These are phyloP conservation scores for Podospora bellae-mahoneyi DNA, from an alignment of 495 filamentous ascomycete genomes.

Conservation along the genomic window DNA sequence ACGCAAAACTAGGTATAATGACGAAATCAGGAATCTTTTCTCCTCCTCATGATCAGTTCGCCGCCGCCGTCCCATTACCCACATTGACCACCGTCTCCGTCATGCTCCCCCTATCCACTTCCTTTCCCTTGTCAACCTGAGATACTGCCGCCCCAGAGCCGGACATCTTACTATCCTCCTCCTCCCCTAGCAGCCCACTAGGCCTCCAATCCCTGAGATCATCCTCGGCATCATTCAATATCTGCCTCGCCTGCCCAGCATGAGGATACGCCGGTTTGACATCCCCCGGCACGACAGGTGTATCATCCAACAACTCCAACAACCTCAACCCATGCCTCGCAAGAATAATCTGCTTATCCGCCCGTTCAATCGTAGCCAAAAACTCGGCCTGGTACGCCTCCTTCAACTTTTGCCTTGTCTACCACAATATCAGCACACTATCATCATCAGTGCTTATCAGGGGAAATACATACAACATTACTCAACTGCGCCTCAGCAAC, in stretches of 20 bases:
- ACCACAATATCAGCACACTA: constrained; percentile 18
- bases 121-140: constrained; percentile 11
- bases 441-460: not conserved
- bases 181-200: constrained; percentile 16
- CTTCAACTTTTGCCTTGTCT: constrained; percentile 91
- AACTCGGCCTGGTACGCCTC: constrained; percentile 87
- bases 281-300: constrained; percentile 85
- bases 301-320: constrained; percentile 85
- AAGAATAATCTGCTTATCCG: constrained; percentile 92
- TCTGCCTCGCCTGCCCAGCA: constrained; percentile 63
- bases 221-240: constrained; percentile 91
- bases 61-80: not conserved
- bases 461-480: constrained; percentile 64
- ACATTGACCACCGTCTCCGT: not conserved
- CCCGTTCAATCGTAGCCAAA: constrained; percentile 84
- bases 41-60: not conserved
- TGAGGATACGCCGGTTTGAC: constrained; percentile 61
- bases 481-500: constrained; percentile 96
- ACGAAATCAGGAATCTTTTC: not conserved
- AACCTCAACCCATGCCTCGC: constrained; percentile 84
- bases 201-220: constrained; percentile 73
- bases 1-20: constrained; percentile 18
- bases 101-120: constrained; percentile 21
- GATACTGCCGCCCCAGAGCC: not conserved
- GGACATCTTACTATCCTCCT: not conserved